phyloP scores from a whole-genome alignment of 495 filamentous ascomycete species.

The Parathielavia appendiculata region DNA sequence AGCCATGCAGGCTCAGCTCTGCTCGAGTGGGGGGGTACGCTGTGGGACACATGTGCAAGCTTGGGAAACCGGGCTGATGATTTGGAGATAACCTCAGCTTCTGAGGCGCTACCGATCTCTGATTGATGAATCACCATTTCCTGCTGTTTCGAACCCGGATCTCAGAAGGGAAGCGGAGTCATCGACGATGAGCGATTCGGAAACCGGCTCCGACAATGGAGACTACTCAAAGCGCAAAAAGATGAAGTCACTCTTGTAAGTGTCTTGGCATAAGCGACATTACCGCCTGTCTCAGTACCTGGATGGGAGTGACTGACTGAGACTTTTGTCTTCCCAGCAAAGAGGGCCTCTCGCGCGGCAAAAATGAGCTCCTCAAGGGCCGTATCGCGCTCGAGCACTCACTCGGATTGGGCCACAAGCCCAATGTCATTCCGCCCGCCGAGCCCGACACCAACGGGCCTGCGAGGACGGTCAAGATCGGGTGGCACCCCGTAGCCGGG shows the following conservation, averaged over 20 bases:
- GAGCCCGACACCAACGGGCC: constrained; percentile 27
- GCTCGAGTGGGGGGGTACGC: background rate
- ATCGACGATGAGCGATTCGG: constrained; percentile 5
- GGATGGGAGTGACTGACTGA: constrained; percentile 1
- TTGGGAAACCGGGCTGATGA: background rate
- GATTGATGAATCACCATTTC: background rate
- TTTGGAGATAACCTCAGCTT: constrained; percentile 3
- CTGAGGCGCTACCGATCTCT: background rate
- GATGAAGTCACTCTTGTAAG: constrained; percentile 27
- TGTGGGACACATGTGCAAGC: constrained; percentile 3
- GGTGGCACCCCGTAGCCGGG: constrained; percentile 46
- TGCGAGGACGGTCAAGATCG: constrained; percentile 37
- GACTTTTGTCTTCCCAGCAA: constrained; percentile 10
- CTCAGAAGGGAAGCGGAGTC: background rate
- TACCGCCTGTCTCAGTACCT: no score
- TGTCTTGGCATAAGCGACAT: background rate
- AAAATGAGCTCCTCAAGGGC: constrained; percentile 36
- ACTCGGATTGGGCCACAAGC: constrained; percentile 40
- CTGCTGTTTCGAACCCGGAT: background rate
- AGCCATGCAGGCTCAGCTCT: constrained; percentile 10
- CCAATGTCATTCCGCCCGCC: constrained; percentile 37
- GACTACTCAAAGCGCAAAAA: constrained; percentile 13
- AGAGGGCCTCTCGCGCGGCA: constrained; percentile 21
- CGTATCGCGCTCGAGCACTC: constrained; percentile 36
- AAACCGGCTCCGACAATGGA: constrained; percentile 7